phyloP scores from a whole-genome alignment of 495 filamentous ascomycete species.

The Talaromyces liani region DNA sequence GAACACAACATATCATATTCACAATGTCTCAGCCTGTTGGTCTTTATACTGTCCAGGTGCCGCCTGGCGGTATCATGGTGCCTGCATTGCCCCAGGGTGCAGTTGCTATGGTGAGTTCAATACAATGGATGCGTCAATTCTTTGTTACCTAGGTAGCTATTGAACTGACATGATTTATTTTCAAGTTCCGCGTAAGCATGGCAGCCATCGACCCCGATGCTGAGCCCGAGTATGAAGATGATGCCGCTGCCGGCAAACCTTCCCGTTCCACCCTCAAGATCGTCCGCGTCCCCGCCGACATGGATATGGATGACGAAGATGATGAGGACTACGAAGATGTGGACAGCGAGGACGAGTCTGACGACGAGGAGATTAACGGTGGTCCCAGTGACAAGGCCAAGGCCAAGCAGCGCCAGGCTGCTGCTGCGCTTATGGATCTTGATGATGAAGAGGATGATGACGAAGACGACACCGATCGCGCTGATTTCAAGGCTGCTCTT shows the following conservation, averaged over 20 bases:
- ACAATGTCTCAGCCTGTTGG: conserved; percentile 65
- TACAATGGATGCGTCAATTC: neutral
- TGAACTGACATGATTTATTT: conserved; percentile 4
- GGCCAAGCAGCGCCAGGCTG: conserved; percentile 71
- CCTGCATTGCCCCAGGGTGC: conserved; percentile 67
- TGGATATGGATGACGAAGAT: conserved; percentile 46
- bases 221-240: conserved; percentile 55
- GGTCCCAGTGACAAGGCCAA: conserved; percentile 86
- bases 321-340: conserved; percentile 61
- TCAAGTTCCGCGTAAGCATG: conserved; percentile 93
- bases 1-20: neutral
- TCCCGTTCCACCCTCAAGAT: conserved; percentile 85
- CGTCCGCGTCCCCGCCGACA: conserved; percentile 55
- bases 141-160: no score
- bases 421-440: conserved; percentile 61
- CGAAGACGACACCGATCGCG: conserved; percentile 48
- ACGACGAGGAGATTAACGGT: conserved; percentile 70
- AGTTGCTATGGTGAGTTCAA: conserved; percentile 61
- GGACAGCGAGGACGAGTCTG: conserved; percentile 55
- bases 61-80: conserved; percentile 66
- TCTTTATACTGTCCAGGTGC: conserved; percentile 84
- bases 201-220: conserved; percentile 91
- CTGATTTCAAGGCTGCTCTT: conserved; percentile 56
- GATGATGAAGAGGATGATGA: conserved; percentile 55
- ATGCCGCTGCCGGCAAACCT: conserved; percentile 49